phyloP scores from a whole-genome alignment of 2,329 filamentous ascomycete genomes.

The Trichothecium sympodiale region DNA sequence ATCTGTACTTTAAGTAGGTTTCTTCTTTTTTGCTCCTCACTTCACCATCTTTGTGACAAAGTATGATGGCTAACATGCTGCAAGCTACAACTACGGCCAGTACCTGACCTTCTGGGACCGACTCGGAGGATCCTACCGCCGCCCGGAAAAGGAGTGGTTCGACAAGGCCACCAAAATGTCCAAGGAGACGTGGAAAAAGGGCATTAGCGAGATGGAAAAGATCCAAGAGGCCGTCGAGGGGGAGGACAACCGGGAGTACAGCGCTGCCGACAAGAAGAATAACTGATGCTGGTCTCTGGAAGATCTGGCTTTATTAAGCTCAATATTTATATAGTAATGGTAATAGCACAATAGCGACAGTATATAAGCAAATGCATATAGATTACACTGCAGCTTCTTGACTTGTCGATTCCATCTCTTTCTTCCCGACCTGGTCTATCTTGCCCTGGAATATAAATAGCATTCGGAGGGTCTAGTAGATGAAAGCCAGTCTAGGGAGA shows the following conservation, averaged over 20 bases:
- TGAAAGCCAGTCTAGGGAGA: too few species aligned
- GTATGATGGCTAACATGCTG: too few species aligned
- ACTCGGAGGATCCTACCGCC: conserved; percentile 59
- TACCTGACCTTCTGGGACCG: conserved; percentile 69
- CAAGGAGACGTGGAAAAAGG: conserved; percentile 52
- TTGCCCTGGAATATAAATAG: too few species aligned
- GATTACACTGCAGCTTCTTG: too few species aligned
- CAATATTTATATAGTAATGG: too few species aligned
- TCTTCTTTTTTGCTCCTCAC: background rate
- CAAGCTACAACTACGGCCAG: conserved; percentile 58
- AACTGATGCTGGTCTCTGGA: conserved; percentile 1
- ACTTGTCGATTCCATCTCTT: too few species aligned
- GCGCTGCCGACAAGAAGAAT: conserved; percentile 8
- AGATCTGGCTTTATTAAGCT: too few species aligned
- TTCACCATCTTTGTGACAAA: too few species aligned
- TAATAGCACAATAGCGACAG: too few species aligned
- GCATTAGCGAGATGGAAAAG: conserved; percentile 50
- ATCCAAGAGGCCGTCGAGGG: conserved; percentile 39
- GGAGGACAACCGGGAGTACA: conserved; percentile 11
- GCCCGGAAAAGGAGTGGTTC: conserved; percentile 64
- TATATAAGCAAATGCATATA: too few species aligned
- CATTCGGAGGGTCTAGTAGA: too few species aligned
- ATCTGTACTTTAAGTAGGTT: conserved; percentile 30
- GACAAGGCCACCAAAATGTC: conserved; percentile 60
- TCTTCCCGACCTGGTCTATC: too few species aligned